These are phyloP conservation scores for Serendipita vermifera DNA, from an alignment of 768 basidiomycete genomes.

Conservation along the genomic window DNA sequence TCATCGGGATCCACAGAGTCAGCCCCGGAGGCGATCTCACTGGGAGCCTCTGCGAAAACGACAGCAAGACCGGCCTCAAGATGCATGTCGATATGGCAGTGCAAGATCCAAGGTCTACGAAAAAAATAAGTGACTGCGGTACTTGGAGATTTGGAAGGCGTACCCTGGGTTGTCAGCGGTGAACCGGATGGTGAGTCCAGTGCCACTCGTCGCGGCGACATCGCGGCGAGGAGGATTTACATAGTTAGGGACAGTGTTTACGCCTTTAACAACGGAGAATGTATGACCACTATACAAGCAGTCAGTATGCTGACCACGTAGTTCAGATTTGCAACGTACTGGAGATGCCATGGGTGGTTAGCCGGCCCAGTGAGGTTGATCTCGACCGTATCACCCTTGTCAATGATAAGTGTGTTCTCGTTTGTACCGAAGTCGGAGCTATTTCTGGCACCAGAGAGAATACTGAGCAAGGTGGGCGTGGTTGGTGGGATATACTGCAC, in stretches of 20 bases:
- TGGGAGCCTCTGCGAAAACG: slow-evolving; percentile 7
- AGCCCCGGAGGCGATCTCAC: neutral
- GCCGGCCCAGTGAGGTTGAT: neutral
- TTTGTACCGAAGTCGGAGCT: slow-evolving; percentile 4
- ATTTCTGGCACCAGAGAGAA: slow-evolving; percentile 4
- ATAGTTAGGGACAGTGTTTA: neutral
- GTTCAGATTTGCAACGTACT: too few relatives aligned
- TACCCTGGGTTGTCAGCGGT: slow-evolving; percentile 4
- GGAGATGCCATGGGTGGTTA: slow-evolving; percentile 1
- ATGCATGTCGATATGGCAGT: slow-evolving; percentile 7
- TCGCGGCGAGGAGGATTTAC: slow-evolving; percentile 8
- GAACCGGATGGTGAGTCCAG: neutral
- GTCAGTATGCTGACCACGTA: too few relatives aligned
- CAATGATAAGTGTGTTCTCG: slow-evolving; percentile 12
- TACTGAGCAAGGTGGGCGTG: slow-evolving; percentile 2
- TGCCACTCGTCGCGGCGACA: neutral
- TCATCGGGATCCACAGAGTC: slow-evolving; percentile 6
- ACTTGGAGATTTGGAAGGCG: neutral
- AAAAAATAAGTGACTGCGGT: neutral
- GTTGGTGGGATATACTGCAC: slow-evolving; percentile 5
- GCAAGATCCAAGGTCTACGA: slow-evolving; percentile 4
- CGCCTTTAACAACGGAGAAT: slow-evolving; percentile 5
- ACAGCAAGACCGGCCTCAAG: slow-evolving; percentile 9
- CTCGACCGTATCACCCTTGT: slow-evolving; percentile 1
- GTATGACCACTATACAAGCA: neutral